These are phyloP conservation scores for Corynespora cassiicola DNA, from an alignment of 2,329 filamentous ascomycete genomes.

Conservation along the genomic window DNA sequence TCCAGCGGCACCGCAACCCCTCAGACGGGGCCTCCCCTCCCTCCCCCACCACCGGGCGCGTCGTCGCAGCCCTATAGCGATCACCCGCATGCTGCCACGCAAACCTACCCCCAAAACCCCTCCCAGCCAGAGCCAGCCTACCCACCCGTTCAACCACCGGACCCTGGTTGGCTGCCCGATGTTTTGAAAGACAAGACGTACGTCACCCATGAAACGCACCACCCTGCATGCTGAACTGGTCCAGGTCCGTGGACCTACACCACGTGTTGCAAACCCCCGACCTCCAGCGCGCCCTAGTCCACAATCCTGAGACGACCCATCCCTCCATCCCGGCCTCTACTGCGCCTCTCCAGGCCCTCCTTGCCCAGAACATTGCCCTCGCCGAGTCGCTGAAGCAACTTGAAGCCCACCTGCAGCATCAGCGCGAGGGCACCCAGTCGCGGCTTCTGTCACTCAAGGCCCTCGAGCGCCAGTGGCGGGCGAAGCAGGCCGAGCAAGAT, in stretches of 20 bases:
- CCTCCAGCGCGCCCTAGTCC: slow-evolving; percentile 77
- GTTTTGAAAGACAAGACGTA: slow-evolving; percentile 83
- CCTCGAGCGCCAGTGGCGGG: slow-evolving; percentile 89
- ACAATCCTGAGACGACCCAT: slow-evolving; percentile 71
- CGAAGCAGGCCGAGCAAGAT: slow-evolving; percentile 90
- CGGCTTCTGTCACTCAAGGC: slow-evolving; percentile 83
- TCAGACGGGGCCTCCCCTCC: slow-evolving; percentile 51
- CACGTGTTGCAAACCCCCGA: slow-evolving; percentile 68
- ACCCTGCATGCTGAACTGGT: slow-evolving; percentile 20
- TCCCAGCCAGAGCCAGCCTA: slow-evolving; percentile 24
- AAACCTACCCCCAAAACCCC: slow-evolving; percentile 22
- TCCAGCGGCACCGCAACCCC: slow-evolving; percentile 51
- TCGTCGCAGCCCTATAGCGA: slow-evolving; percentile 26
- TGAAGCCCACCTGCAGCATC: slow-evolving; percentile 64
- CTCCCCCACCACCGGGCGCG: slow-evolving; percentile 50
- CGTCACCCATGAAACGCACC: slow-evolving; percentile 39
- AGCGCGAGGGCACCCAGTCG: slow-evolving; percentile 76
- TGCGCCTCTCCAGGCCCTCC: slow-evolving; percentile 66
- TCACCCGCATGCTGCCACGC: slow-evolving; percentile 21
- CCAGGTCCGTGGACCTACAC: slow-evolving; percentile 79
- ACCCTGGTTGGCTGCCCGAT: slow-evolving; percentile 78
- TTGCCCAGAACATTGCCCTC: slow-evolving; percentile 75
- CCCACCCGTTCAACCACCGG: slow-evolving; percentile 37
- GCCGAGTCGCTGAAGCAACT: slow-evolving; percentile 68
- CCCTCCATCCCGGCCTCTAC: slow-evolving; percentile 73